Evolutionary conservation across 352 stramenopile species (phyloP).

Genomic region (Pythium sukuiense): DNA sequence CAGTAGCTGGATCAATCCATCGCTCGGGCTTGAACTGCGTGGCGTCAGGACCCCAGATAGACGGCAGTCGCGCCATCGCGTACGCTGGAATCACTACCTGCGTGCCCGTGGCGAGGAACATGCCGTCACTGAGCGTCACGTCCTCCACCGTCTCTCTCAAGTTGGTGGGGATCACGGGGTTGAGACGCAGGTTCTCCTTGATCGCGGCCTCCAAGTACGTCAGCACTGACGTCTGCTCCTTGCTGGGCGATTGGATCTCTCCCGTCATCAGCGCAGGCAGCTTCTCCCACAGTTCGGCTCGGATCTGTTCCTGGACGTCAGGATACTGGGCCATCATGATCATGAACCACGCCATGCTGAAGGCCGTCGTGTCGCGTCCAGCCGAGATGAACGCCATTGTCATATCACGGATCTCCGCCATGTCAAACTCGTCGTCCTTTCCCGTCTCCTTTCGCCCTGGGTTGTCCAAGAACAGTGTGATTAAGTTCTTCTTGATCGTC

Average conservation of each 20-base stretch:
- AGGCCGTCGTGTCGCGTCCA: slow-evolving; percentile 73
- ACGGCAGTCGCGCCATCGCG: slow-evolving; percentile 45
- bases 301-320: slow-evolving; percentile 43
- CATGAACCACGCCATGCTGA: slow-evolving; percentile 69
- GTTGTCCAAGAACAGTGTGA: slow-evolving; percentile 15
- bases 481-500: slow-evolving; percentile 8
- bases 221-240: slow-evolving; percentile 52
- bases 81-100: slow-evolving; percentile 54
- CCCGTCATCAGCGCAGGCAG: slow-evolving; percentile 35
- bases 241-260: slow-evolving; percentile 24
- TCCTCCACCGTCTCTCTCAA: slow-evolving; percentile 44
- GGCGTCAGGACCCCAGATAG: slow-evolving; percentile 62
- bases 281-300: slow-evolving; percentile 40
- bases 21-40: slow-evolving; percentile 61
- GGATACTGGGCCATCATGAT: slow-evolving; percentile 68
- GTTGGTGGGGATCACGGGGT: slow-evolving; percentile 54
- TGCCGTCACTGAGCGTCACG: slow-evolving; percentile 58
- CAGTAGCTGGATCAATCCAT: slow-evolving; percentile 47
- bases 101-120: slow-evolving; percentile 47
- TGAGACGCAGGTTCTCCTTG: slow-evolving; percentile 64
- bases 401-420: slow-evolving; percentile 61
- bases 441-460: background rate
- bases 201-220: slow-evolving; percentile 64
- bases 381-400: slow-evolving; percentile 72
- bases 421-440: background rate